phyloP scores from a whole-genome alignment of 1,284 basidiomycete genomes.

The Erythrobasidium hasegawianum region DNA sequence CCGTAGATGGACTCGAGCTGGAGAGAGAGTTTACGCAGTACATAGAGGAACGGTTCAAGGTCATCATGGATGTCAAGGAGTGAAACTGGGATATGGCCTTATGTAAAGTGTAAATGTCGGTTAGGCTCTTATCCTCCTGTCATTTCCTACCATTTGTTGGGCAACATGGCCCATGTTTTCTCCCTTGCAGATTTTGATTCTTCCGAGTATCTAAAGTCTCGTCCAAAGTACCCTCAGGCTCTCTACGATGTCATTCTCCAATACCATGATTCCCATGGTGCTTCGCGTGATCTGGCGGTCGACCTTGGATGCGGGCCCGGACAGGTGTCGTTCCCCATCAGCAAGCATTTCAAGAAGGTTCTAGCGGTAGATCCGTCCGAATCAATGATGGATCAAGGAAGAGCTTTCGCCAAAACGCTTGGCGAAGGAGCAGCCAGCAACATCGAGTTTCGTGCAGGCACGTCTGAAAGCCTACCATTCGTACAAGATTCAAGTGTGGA shows the following conservation, averaged over 20 bases:
- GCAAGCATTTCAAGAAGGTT: neutral
- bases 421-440: neutral
- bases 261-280: neutral
- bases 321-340: neutral
- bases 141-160: too few relatives aligned
- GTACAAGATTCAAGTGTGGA: neutral
- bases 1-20: neutral
- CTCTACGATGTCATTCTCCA: neutral
- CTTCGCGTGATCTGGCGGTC: neutral
- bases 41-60: neutral
- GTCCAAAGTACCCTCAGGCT: neutral
- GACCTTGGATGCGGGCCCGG: slow-evolving; percentile 5
- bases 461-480: neutral
- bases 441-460: neutral
- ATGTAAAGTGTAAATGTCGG: too few relatives aligned
- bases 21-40: neutral
- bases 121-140: too few relatives aligned
- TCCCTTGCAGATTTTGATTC: neutral
- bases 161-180: neutral
- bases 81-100: neutral
- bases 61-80: neutral
- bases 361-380: slow-evolving; percentile 4
- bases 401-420: neutral
- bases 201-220: neutral
- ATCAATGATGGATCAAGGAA: slow-evolving; percentile 2